Evolutionary conservation across 352 stramenopile species (phyloP).

Genomic region (Phytophthora citrophthora): DNA sequence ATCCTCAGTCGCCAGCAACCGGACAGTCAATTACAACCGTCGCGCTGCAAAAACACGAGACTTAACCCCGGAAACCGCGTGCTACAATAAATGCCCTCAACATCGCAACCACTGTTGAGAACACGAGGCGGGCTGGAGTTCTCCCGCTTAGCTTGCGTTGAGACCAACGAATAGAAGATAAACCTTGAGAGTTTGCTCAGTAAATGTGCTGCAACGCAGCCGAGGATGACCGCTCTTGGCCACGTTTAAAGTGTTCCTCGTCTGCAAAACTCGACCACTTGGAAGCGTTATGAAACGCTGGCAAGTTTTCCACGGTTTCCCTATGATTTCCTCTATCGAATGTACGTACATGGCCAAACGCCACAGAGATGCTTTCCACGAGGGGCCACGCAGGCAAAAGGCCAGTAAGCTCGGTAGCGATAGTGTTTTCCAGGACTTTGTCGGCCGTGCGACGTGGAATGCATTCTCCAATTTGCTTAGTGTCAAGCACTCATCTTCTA

Average conservation of each 20-base stretch:
- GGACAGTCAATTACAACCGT: background rate
- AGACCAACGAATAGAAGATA: background rate
- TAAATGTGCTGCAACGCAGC: background rate
- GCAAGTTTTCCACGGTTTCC: slow-evolving; percentile 8
- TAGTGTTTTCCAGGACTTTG: background rate
- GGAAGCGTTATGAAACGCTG: slow-evolving; percentile 22
- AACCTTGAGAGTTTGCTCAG: slow-evolving; percentile 2
- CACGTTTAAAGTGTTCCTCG: slow-evolving; percentile 1
- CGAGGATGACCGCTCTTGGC: too few relatives aligned
- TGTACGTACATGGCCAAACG: slow-evolving; percentile 21
- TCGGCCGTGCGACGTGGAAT: background rate
- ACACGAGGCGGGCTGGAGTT: too few relatives aligned
- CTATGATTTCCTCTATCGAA: slow-evolving; percentile 29
- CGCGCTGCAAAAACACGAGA: too few relatives aligned
- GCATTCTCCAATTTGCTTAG: slow-evolving; percentile 34
- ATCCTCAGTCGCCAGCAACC: background rate
- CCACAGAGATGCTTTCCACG: slow-evolving; percentile 19
- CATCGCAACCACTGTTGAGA: too few relatives aligned
- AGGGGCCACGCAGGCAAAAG: background rate
- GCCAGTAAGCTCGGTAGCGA: background rate
- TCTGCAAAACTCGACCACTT: slow-evolving; percentile 5
- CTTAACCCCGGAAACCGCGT: too few relatives aligned
- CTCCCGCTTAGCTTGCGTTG: background rate
- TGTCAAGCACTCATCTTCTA: slow-evolving; percentile 10
- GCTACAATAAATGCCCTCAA: background rate